Base-by-base conservation (phyloP, 1,284 basidiomycete species). In the Boletus smithii region DNA sequence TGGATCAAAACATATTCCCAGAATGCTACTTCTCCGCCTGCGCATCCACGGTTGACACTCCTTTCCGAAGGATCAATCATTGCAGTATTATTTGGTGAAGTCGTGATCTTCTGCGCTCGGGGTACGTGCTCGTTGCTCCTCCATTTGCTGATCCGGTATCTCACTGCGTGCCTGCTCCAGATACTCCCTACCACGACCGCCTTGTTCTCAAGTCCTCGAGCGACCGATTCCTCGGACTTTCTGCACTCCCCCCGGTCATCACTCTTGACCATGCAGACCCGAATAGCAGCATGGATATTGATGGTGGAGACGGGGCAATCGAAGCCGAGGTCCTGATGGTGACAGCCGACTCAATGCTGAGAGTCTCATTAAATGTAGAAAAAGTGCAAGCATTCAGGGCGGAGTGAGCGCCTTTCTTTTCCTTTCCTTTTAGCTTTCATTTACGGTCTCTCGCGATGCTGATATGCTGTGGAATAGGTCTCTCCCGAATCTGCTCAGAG, bases 1-100 rank as follows among this genome's bases (percentile, higher is more conserved):
- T 31, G 30, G 5, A n/a, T 33, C 13, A n/a, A n/a, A 39, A 35
- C 22, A 6, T 20, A 8, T 46, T n/a, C 16, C 18, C 34, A 88
- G 85, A 84, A 79, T 22, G 77, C 79, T 24, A 80, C 79, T 37
- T 78, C 80, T 34, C 81, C 82, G 4, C 84, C 83, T 1, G 80
- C 80, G 54, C 84, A 84, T 58, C 85, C 87, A 29, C 74, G 81
- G 42, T 73, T 90, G 47, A 77, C 78, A 46, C 69, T 83, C 14
- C 66, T 88, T 23, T 68, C 73, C 11, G 74, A 71, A 17, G 85
- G 83, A 23, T 69, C 74, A 24, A 58, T 87, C 8, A 68, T 82
- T 27, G 73, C 76, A 42, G 74, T 88, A 7, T 79, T 88, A 55
- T 90, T 88, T 55, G 85, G 85, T 14, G 86, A 90, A 63, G 81